Conservation (phyloP, 106 monocot species). For the Dioscorea dumetorum region DNA sequence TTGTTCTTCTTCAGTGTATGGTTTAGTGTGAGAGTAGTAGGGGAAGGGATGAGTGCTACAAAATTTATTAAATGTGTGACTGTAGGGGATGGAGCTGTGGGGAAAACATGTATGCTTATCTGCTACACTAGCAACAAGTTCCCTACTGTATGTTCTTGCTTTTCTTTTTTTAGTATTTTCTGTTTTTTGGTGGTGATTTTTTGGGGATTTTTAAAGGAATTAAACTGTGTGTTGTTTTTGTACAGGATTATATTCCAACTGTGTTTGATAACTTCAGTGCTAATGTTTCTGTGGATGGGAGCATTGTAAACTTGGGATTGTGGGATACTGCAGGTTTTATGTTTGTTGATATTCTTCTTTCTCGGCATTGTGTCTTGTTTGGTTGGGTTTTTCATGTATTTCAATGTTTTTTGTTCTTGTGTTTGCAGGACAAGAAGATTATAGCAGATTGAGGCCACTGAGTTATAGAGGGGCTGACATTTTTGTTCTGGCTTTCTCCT, state of each 20-base stretch:
- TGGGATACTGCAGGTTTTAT: slow-evolving; percentile 73
- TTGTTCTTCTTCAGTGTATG: neutral
- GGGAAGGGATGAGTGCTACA: slow-evolving; percentile 53
- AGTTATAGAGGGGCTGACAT: slow-evolving; percentile 80
- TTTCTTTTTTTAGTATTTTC: neutral
- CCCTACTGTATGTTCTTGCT: slow-evolving; percentile 48
- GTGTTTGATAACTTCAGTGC: slow-evolving; percentile 85
- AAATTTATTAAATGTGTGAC: slow-evolving; percentile 91
- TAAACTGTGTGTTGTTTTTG: neutral
- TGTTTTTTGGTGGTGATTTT: neutral
- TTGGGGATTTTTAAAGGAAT: neutral
- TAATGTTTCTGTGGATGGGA: slow-evolving; percentile 76
- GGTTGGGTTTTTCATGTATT: neutral
- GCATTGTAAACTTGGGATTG: slow-evolving; percentile 67
- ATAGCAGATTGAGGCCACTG: slow-evolving; percentile 72
- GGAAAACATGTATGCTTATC: slow-evolving; percentile 92
- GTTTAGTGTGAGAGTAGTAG: neutral
- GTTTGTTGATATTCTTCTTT: neutral
- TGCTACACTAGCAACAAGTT: slow-evolving; percentile 98
- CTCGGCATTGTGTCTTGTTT: neutral
- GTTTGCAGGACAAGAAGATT: slow-evolving; percentile 64
- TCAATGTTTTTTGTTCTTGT: neutral
- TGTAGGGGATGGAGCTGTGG: slow-evolving; percentile 81
- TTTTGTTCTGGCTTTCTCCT: slow-evolving; percentile 71
- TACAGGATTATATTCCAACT: slow-evolving; percentile 69